These are phyloP conservation scores for Starmerella scarabaei DNA, from an alignment of 805 yeast genomes.

Conservation along the genomic window DNA sequence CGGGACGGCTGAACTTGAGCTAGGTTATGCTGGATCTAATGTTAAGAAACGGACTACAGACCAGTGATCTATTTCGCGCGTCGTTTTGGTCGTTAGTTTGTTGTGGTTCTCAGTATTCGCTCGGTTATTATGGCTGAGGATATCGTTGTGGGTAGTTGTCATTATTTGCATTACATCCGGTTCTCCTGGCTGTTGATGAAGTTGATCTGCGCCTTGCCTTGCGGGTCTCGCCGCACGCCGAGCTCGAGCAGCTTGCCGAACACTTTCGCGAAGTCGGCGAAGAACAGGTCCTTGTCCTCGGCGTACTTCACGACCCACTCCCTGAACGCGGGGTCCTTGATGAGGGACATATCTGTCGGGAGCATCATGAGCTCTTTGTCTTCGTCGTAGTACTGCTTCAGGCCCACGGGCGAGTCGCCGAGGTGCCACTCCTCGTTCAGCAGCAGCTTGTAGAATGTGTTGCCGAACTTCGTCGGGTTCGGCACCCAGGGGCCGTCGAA, in stretches of 20 bases:
- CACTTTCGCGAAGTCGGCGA: slow-evolving; percentile 49
- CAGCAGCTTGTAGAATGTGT: slow-evolving; percentile 53
- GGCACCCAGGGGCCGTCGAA: slow-evolving; percentile 88
- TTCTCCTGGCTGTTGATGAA: slow-evolving; percentile 17
- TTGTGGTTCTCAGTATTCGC: too few relatives aligned
- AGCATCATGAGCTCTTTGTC: slow-evolving; percentile 72
- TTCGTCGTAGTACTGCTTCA: slow-evolving; percentile 31
- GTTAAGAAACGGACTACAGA: too few relatives aligned
- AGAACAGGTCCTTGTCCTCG: slow-evolving; percentile 47
- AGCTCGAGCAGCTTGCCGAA: slow-evolving; percentile 63
- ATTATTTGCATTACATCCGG: not conserved
- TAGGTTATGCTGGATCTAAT: too few relatives aligned
- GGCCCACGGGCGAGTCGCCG: slow-evolving; percentile 30
- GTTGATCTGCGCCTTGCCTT: slow-evolving; percentile 27
- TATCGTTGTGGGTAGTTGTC: too few relatives aligned
- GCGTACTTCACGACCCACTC: slow-evolving; percentile 58
- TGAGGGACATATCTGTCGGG: slow-evolving; percentile 62
- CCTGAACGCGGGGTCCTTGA: slow-evolving; percentile 47
- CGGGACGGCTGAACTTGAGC: too few relatives aligned
- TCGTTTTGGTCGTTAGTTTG: too few relatives aligned
- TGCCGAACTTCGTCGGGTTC: slow-evolving; percentile 58
- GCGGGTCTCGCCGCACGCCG: slow-evolving; percentile 53
- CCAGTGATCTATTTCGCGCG: too few relatives aligned
- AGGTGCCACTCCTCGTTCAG: slow-evolving; percentile 42
- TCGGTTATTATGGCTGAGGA: too few relatives aligned